Conservation (phyloP, 2,329 filamentous ascomycete genomes). For the Aaosphaeria arxii region DNA sequence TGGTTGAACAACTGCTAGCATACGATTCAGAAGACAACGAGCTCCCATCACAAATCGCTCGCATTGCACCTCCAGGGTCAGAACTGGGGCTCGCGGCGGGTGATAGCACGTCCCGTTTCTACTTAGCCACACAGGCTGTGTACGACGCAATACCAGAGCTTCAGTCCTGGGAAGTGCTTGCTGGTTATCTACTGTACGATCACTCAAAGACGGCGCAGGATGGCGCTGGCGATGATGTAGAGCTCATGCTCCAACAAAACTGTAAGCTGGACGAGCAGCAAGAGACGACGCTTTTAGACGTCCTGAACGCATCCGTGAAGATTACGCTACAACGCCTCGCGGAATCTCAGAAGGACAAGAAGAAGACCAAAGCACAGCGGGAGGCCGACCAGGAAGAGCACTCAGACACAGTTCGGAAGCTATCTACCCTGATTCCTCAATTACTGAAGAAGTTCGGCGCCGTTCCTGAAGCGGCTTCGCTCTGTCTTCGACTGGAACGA, state of each 20-base stretch:
- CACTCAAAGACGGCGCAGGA: conserved; percentile 63
- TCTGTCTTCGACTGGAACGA: conserved; percentile 81
- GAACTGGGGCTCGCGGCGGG: conserved; percentile 53
- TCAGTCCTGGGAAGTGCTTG: conserved; percentile 81
- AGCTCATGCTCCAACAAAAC: conserved; percentile 65
- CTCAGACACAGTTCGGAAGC: conserved; percentile 73
- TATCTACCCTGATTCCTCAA: conserved; percentile 77
- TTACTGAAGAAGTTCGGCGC: conserved; percentile 92
- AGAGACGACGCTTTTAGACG: conserved; percentile 81
- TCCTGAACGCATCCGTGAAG: conserved; percentile 80
- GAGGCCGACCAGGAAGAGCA: conserved; percentile 68
- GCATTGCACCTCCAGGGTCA: conserved; percentile 40
- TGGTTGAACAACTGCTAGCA: conserved; percentile 76
- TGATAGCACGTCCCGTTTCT: conserved; percentile 75
- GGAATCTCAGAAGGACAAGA: conserved; percentile 59
- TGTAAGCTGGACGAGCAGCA: conserved; percentile 73
- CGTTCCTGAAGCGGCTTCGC: conserved; percentile 79
- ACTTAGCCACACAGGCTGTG: conserved; percentile 79
- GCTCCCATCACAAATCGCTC: conserved; percentile 49
- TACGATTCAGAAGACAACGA: conserved; percentile 72
- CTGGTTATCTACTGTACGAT: conserved; percentile 89
- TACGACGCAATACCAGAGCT: conserved; percentile 80
- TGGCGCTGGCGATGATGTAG: conserved; percentile 56
- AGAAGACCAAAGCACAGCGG: conserved; percentile 52
- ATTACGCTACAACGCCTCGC: conserved; percentile 64